phyloP scores from a whole-genome alignment of 2,329 filamentous ascomycete genomes.

The Stemphylium beticola region DNA sequence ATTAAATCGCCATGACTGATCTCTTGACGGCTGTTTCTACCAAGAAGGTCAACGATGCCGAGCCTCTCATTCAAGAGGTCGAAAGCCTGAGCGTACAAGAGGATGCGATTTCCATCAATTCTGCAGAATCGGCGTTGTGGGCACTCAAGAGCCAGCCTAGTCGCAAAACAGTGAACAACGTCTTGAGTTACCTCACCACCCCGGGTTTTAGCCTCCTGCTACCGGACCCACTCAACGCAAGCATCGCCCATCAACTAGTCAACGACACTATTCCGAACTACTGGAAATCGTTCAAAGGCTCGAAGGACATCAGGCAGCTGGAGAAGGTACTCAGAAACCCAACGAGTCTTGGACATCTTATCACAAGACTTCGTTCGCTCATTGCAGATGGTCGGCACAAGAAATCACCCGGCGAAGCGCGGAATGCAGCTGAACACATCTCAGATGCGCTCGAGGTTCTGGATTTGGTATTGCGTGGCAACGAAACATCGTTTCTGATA shows the following conservation, averaged over 20 bases:
- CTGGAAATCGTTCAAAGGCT: slow-evolving; percentile 62
- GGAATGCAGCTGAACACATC: slow-evolving; percentile 42
- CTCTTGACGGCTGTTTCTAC: slow-evolving; percentile 57
- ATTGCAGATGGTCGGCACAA: slow-evolving; percentile 50
- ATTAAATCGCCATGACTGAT: slow-evolving; percentile 51
- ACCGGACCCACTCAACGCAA: slow-evolving; percentile 72
- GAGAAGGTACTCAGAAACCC: slow-evolving; percentile 73
- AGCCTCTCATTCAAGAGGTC: slow-evolving; percentile 26
- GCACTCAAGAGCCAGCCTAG: slow-evolving; percentile 68
- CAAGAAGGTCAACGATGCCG: slow-evolving; percentile 27
- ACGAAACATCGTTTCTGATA: slow-evolving; percentile 52
- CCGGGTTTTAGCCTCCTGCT: slow-evolving; percentile 63
- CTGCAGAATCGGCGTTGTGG: slow-evolving; percentile 62
- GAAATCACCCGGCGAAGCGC: slow-evolving; percentile 40
- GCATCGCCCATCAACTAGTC: slow-evolving; percentile 77
- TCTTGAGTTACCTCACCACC: slow-evolving; percentile 60
- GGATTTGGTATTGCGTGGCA: slow-evolving; percentile 51
- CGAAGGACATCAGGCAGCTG: slow-evolving; percentile 52
- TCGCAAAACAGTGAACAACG: slow-evolving; percentile 60
- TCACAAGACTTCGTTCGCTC: slow-evolving; percentile 71
- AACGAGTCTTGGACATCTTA: slow-evolving; percentile 76
- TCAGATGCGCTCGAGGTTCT: slow-evolving; percentile 54
- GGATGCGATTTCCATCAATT: slow-evolving; percentile 23
- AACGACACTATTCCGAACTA: slow-evolving; percentile 80
- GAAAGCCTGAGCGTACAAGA: slow-evolving; percentile 18